Percentiles rank a stretch among this genome's conserved stretches.
Conservation (phyloP, 441 rosid species). For the Syzygium syzygioides region DNA sequence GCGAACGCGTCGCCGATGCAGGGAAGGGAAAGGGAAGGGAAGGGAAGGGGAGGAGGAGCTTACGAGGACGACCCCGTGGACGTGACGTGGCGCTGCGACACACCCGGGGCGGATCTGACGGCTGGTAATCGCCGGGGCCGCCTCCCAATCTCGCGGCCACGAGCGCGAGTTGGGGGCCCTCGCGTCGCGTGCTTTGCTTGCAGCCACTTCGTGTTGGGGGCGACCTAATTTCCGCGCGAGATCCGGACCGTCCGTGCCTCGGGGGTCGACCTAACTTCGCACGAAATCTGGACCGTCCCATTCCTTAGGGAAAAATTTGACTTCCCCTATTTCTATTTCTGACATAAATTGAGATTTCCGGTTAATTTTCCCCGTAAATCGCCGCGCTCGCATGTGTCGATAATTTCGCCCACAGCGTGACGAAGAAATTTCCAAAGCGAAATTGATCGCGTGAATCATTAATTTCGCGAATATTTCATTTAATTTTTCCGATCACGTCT, state of each 20-base stretch:
- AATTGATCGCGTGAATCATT: not conserved
- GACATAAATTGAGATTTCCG: not conserved
- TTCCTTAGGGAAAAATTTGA: not conserved
- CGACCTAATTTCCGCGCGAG: not conserved
- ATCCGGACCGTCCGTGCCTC: not conserved
- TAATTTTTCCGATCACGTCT: not conserved
- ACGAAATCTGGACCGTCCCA: not conserved
- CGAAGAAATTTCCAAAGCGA: not conserved
- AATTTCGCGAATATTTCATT: not conserved
- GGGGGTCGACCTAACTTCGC: not conserved
- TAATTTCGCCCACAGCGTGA: not conserved
- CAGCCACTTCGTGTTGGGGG: not conserved
- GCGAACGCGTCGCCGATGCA: not conserved
- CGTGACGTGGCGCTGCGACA: not conserved
- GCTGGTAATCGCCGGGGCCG: not conserved
- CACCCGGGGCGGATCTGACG: not conserved
- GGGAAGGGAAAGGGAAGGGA: no score
- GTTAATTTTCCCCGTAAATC: not conserved
- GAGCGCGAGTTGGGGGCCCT: not conserved
- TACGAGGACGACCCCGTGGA: not conserved
- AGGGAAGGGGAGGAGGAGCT: not conserved
- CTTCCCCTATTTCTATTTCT: not conserved
- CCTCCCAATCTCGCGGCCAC: not conserved
- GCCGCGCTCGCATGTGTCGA: not conserved
- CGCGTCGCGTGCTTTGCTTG: not conserved